Evolutionary conservation across 139 green algal species (phyloP).

Genomic region (Chlorella sp.): DNA sequence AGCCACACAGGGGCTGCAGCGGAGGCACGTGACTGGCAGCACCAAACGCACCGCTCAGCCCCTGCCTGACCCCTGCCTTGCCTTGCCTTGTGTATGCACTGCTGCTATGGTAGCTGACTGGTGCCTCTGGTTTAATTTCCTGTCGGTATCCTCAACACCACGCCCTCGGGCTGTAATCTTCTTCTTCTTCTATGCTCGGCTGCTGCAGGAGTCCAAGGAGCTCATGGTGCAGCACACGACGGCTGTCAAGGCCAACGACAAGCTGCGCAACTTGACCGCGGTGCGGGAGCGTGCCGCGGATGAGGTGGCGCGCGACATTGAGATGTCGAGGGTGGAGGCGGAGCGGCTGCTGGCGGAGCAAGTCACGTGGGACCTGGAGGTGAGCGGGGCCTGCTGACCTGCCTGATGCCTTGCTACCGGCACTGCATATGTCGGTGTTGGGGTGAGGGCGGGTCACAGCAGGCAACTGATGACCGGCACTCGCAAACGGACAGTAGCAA

Average conservation of each 20-base stretch:
- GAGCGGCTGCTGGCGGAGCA: constrained; percentile 33
- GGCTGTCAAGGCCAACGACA: constrained; percentile 20
- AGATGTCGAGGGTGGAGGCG: constrained; percentile 35
- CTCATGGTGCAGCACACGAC: constrained; percentile 40
- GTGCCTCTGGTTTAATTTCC: too few species aligned
- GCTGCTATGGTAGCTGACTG: too few species aligned
- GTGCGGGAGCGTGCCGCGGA: constrained; percentile 5
- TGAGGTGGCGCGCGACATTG: constrained; percentile 20
- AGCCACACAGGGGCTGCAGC: background rate
- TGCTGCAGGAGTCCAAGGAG: constrained; percentile 30
- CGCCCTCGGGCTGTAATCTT: too few species aligned
- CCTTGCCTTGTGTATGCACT: background rate
- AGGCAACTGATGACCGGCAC: background rate
- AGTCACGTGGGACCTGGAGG: constrained; percentile 34
- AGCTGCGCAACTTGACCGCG: background rate
- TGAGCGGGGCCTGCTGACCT: background rate
- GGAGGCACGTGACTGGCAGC: too few species aligned
- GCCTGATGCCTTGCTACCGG: too few species aligned
- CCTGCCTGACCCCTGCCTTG: background rate
- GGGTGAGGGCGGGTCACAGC: background rate
- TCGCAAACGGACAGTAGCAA: too few species aligned
- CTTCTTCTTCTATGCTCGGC: too few species aligned
- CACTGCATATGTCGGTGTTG: too few species aligned
- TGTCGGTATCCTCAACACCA: too few species aligned
- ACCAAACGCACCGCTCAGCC: background rate